Conservation (phyloP, 2,329 filamentous ascomycete species). For the Tolypocladium ovalisporum region DNA sequence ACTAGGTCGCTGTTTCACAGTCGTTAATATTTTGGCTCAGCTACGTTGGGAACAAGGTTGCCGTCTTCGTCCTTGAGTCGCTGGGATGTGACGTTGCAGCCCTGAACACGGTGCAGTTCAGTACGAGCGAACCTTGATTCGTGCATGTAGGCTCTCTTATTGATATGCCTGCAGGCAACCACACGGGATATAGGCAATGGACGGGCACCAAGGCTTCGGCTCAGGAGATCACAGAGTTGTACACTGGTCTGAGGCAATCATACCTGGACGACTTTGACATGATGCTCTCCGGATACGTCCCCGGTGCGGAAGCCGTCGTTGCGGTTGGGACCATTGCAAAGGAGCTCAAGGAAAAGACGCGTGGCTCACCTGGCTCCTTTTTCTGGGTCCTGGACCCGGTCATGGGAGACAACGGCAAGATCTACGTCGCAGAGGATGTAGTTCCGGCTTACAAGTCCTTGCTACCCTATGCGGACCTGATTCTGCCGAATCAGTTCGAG, state of each 20-base stretch:
- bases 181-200: slow-evolving; percentile 84
- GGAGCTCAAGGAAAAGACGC: slow-evolving; percentile 61
- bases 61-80: slow-evolving; percentile 86
- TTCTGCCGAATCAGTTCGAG: slow-evolving; percentile 95
- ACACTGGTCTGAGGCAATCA: slow-evolving; percentile 71
- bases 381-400: slow-evolving; percentile 98
- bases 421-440: slow-evolving; percentile 87
- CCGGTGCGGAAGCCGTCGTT: slow-evolving; percentile 73
- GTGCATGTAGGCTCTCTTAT: slow-evolving; percentile 1
- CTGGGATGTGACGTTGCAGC: slow-evolving; percentile 89
- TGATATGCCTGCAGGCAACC: slow-evolving; percentile 60
- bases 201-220: slow-evolving; percentile 76
- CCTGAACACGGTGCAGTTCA: slow-evolving; percentile 95
- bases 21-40: slow-evolving; percentile 31
- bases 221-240: slow-evolving; percentile 73
- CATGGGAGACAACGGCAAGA: slow-evolving; percentile 88
- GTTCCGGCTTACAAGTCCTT: slow-evolving; percentile 82
- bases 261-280: slow-evolving; percentile 85
- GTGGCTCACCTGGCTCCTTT: slow-evolving; percentile 59
- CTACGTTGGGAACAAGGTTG: slow-evolving; percentile 97
- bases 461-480: slow-evolving; percentile 73
- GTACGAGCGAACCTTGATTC: slow-evolving; percentile 39
- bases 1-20: background rate
- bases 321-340: slow-evolving; percentile 75
- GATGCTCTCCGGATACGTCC: slow-evolving; percentile 90